phyloP scores from a whole-genome alignment of 176 grass and related monocot genomes.

The barley (Hordeum vulgare) region DNA sequence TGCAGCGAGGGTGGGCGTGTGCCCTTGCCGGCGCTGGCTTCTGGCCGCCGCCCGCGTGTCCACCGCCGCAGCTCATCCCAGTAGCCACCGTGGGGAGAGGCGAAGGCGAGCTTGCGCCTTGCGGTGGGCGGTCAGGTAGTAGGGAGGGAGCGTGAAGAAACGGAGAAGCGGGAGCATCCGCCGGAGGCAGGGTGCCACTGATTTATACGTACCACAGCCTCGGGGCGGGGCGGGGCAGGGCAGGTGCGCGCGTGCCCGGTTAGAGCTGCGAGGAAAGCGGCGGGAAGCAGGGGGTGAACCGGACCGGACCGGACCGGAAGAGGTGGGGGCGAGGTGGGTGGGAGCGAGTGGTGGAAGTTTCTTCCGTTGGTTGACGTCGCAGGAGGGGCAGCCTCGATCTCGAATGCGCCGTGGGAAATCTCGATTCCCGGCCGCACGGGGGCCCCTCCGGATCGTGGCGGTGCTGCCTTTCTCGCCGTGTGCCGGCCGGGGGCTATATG shows the following conservation, averaged over 20 bases:
- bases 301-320: background rate
- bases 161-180: background rate
- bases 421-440: background rate
- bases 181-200: background rate
- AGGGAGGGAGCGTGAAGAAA: background rate
- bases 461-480: background rate
- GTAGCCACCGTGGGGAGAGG: background rate
- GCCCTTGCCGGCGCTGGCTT: background rate
- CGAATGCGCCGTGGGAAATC: background rate
- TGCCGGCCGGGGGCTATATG: too few species aligned
- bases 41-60: background rate
- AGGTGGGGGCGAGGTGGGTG: background rate
- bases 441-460: background rate
- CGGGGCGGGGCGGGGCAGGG: too few species aligned
- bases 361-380: background rate
- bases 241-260: background rate
- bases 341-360: background rate
- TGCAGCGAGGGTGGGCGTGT: conserved; percentile 20
- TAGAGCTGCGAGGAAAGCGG: background rate
- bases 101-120: background rate
- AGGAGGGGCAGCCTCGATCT: background rate
- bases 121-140: background rate
- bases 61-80: background rate
- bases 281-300: conserved; percentile 26
- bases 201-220: background rate